Conservation (phyloP, 139 green algal species). For the Chlorella sp. region DNA sequence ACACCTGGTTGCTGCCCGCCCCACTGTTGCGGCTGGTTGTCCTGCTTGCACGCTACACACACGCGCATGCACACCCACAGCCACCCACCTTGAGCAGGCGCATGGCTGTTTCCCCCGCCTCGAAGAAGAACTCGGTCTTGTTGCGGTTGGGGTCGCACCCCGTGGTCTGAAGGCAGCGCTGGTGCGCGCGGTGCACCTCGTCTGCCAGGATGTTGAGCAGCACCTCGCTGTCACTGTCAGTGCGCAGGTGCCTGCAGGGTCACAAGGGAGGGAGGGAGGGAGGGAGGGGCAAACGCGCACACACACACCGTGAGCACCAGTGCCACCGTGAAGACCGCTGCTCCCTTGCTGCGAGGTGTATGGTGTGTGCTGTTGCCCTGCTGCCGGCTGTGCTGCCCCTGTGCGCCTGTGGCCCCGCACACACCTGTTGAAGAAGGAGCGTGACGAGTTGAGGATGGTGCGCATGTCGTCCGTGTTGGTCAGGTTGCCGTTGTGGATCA, state of each 20-base stretch:
- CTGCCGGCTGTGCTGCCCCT: no score
- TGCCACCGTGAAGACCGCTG: no score
- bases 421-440: constrained; percentile 82
- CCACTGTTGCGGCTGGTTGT: no score
- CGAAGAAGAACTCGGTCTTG: constrained; percentile 81
- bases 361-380: no score
- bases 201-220: constrained; percentile 97
- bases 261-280: constrained; percentile 19
- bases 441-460: constrained; percentile 52
- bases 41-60: neutral
- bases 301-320: no score
- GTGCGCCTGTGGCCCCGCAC: no score
- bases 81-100: constrained; percentile 60
- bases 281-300: neutral
- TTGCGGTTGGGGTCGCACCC: constrained; percentile 67
- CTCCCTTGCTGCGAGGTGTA: no score
- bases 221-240: constrained; percentile 90
- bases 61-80: no score
- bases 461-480: constrained; percentile 91
- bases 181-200: constrained; percentile 88
- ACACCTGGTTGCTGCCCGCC: no score
- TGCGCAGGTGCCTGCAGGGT: constrained; percentile 87
- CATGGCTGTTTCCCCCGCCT: constrained; percentile 80
- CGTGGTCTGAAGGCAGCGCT: constrained; percentile 64
- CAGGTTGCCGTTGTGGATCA: constrained; percentile 99